Evolutionary conservation across 2,329 filamentous ascomycete species (phyloP).

Genomic region (Exophiala xenobiotica): DNA sequence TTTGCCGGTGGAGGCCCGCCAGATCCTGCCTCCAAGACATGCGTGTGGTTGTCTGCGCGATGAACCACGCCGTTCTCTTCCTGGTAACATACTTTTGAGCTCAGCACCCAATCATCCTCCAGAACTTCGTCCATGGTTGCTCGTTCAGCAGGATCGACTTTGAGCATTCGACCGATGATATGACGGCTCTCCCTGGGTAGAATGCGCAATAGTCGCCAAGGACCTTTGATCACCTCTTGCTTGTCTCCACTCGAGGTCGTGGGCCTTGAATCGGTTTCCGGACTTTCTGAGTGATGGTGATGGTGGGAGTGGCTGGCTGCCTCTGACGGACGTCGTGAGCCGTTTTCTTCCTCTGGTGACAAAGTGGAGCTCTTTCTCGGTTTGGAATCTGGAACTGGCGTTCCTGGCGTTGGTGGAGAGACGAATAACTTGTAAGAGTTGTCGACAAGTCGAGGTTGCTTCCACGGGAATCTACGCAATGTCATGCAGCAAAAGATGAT

Average conservation of each 20-base stretch:
- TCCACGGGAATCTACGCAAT: conserved; percentile 92
- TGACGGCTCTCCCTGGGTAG: conserved; percentile 85
- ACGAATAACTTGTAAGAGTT: conserved; percentile 95
- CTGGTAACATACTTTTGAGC: conserved; percentile 78
- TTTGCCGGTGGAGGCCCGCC: conserved; percentile 31
- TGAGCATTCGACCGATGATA: conserved; percentile 89
- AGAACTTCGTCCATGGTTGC: conserved; percentile 84
- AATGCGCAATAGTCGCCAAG: conserved; percentile 83
- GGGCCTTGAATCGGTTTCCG: conserved; percentile 18
- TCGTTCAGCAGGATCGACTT: conserved; percentile 77
- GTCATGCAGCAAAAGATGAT: conserved; percentile 99
- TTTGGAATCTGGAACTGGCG: conserved; percentile 44
- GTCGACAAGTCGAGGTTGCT: conserved; percentile 84
- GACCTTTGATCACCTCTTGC: conserved; percentile 83
- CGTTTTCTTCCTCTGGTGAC: conserved; percentile 15
- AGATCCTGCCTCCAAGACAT: conserved; percentile 72
- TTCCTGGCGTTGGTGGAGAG: conserved; percentile 74
- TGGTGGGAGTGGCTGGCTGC: conserved; percentile 24
- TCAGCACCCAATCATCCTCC: conserved; percentile 84
- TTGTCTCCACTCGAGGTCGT: conserved; percentile 45
- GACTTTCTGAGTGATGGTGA: conserved; percentile 22
- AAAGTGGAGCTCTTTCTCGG: conserved; percentile 34
- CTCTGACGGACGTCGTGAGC: conserved; percentile 17
- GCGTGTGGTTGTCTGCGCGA: conserved; percentile 73
- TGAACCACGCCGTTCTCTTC: conserved; percentile 71